phyloP scores from a whole-genome alignment of 768 basidiomycete species.

The Tulasnella sp. region DNA sequence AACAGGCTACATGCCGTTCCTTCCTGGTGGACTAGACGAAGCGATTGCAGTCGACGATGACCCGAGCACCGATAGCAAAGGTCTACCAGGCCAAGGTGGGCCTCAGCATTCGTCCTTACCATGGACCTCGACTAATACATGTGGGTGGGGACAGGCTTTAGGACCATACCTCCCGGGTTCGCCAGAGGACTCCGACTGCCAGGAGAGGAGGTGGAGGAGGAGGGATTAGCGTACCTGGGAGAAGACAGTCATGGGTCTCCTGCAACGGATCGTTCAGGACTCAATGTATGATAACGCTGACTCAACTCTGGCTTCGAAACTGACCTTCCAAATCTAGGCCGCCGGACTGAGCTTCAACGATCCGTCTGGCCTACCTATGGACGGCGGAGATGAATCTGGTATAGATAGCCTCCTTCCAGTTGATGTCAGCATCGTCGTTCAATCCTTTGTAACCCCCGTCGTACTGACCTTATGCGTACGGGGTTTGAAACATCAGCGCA shows the following conservation, averaged over 20 bases:
- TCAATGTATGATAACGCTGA: background rate
- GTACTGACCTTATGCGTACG: background rate
- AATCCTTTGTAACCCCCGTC: background rate
- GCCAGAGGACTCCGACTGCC: constrained; percentile 12
- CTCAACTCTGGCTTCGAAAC: background rate
- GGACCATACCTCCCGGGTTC: constrained; percentile 18
- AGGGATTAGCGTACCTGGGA: background rate
- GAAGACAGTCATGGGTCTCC: background rate
- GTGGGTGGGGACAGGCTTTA: background rate
- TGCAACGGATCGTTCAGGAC: background rate
- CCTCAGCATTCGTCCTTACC: background rate
- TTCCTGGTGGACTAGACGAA: constrained; percentile 85
- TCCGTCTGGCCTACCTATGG: constrained; percentile 9
- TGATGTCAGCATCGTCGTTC: constrained; percentile 24
- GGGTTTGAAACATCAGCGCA: constrained; percentile 32
- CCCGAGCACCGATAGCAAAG: constrained; percentile 21
- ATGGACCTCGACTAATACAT: background rate
- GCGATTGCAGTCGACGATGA: constrained; percentile 36
- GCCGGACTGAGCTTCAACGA: constrained; percentile 21
- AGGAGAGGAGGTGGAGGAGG: constrained; percentile 22
- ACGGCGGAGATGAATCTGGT: constrained; percentile 29
- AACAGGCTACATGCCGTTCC: constrained; percentile 84
- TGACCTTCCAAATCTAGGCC: constrained; percentile 22
- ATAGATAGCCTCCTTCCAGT: constrained; percentile 69
- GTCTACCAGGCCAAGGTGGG: background rate